These are phyloP conservation scores for Draba incana DNA, from an alignment of 345 rosid species.

Conservation along the genomic window DNA sequence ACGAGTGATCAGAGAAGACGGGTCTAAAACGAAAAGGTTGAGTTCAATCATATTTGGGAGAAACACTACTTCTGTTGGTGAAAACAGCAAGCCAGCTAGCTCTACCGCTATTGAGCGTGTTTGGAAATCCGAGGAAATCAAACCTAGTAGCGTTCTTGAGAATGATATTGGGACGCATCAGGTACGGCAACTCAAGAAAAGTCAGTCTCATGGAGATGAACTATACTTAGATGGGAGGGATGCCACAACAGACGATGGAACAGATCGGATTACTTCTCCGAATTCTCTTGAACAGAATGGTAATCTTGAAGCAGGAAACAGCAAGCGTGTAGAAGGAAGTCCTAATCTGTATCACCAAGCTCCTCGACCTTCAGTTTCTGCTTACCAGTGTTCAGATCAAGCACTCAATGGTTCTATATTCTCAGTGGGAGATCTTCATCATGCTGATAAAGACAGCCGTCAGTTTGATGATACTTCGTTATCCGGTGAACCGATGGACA, in stretches of 20 bases:
- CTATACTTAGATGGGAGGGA: conserved; percentile 53
- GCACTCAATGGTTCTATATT: conserved; percentile 54
- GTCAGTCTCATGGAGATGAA: conserved; percentile 69
- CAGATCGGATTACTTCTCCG: conserved; percentile 53
- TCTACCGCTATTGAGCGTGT: conserved; percentile 43
- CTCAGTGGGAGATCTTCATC: conserved; percentile 62
- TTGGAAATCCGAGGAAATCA: conserved; percentile 64
- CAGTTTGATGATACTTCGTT: conserved; percentile 49
- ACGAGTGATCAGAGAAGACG: conserved; percentile 41
- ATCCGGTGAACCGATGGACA: conserved; percentile 50
- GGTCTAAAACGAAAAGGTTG: conserved; percentile 41
- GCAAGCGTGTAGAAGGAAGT: conserved; percentile 43
- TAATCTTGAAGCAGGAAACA: conserved; percentile 33
- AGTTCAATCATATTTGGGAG: conserved; percentile 41
- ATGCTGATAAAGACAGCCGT: conserved; percentile 52
- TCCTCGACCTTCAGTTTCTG: conserved; percentile 46
- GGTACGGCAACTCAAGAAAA: conserved; percentile 57
- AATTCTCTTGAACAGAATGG: conserved; percentile 55
- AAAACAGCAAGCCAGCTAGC: conserved; percentile 36
- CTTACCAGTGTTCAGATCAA: conserved; percentile 49
- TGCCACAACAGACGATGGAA: conserved; percentile 47
- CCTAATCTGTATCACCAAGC: conserved; percentile 42
- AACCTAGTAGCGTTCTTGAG: conserved; percentile 38
- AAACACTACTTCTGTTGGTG: conserved; percentile 41
- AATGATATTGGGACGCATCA: conserved; percentile 31